These are phyloP conservation scores for Wallacemonas sp. DNA, from an alignment of 208 protist genomes.

Conservation along the genomic window DNA sequence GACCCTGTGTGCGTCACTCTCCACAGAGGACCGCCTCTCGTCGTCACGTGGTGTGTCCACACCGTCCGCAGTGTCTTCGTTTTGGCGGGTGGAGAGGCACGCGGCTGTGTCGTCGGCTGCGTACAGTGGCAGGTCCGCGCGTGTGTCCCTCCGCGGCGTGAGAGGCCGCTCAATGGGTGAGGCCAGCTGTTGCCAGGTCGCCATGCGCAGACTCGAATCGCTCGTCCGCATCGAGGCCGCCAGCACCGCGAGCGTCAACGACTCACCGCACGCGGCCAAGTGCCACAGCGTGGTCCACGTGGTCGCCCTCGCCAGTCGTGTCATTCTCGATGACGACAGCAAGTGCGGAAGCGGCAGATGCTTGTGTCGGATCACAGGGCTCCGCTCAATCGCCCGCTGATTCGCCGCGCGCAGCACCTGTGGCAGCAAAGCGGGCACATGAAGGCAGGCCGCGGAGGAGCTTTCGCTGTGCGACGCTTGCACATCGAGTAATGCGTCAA, in stretches of 20 bases:
- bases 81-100: too few species aligned
- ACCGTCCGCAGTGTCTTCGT: too few species aligned
- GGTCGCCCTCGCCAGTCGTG: too few species aligned
- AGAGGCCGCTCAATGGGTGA: constrained; percentile 6
- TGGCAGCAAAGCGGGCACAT: background rate
- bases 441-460: background rate
- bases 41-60: too few species aligned
- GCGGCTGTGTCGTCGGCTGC: too few species aligned
- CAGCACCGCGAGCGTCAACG: background rate
- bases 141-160: background rate
- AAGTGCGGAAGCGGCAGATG: too few species aligned
- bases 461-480: background rate
- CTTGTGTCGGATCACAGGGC: too few species aligned
- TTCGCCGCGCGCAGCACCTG: background rate
- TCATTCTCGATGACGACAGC: background rate
- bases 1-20: background rate
- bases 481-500: background rate
- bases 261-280: background rate
- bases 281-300: background rate
- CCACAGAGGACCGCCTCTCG: too few species aligned
- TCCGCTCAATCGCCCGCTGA: background rate
- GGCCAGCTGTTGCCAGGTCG: constrained; percentile 9
- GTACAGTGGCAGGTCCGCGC: background rate
- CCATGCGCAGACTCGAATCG: constrained; percentile 5
- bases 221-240: background rate